Percentiles rank a stretch among this genome's conserved stretches.
Evolutionary conservation across 2,329 filamentous ascomycete genomes (phyloP).

Genomic region (Penicillium glabrum): DNA sequence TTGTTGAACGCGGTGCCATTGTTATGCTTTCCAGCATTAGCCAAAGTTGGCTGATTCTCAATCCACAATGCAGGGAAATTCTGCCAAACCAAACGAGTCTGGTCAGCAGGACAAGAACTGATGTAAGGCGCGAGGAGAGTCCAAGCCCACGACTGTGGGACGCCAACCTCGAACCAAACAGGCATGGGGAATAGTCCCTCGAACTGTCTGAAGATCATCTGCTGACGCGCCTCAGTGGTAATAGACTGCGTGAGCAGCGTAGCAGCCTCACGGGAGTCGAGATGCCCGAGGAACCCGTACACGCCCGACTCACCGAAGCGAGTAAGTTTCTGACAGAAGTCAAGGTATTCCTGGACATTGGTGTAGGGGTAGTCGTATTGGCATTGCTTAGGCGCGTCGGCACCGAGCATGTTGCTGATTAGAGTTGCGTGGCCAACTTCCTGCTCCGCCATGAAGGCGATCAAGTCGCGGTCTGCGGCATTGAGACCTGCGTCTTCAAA

Average conservation of each 20-base stretch:
- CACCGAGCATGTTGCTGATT: conserved; percentile 73
- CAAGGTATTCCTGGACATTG: conserved; percentile 73
- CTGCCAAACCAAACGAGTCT: conserved; percentile 77
- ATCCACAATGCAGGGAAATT: conserved; percentile 77
- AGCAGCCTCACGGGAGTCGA: conserved; percentile 72
- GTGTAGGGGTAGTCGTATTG: conserved; percentile 78
- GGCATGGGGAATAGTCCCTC: conserved; percentile 77
- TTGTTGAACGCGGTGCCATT: conserved; percentile 64
- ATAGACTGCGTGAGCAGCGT: conserved; percentile 74
- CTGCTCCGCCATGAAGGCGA: conserved; percentile 75
- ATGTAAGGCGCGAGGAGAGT: conserved; percentile 79
- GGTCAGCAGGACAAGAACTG: conserved; percentile 68
- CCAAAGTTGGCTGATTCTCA: conserved; percentile 73
- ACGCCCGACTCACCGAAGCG: conserved; percentile 77
- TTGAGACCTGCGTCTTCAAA: conserved; percentile 68
- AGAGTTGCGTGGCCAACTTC: conserved; percentile 77
- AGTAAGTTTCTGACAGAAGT: conserved; percentile 85
- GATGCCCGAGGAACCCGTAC: conserved; percentile 76
- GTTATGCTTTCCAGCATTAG: neutral
- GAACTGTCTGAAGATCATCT: conserved; percentile 83
- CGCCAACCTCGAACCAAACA: conserved; percentile 76
- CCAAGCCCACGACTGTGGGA: conserved; percentile 85
- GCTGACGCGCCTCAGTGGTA: conserved; percentile 76
- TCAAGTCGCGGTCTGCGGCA: conserved; percentile 67
- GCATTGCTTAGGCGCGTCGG: conserved; percentile 69